Base-by-base conservation (phyloP, 2,329 filamentous ascomycete genomes). In the Colletotrichum paranaense region DNA sequence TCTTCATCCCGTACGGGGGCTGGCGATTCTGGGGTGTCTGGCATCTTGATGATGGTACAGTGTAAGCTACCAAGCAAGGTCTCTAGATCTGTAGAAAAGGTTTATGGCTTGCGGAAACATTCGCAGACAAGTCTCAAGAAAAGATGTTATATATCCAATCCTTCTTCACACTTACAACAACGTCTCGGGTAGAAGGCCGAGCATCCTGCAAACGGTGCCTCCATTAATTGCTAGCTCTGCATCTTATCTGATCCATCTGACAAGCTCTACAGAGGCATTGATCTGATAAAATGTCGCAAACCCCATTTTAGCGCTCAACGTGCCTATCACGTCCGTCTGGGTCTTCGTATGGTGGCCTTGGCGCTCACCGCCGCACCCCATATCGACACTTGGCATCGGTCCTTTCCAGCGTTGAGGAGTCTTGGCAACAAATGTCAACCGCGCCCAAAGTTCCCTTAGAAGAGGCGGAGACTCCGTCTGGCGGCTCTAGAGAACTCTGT, bases 221-320 rank as follows among this genome's bases (percentile, higher is more conserved):
- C 6, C 5, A 6, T 24, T 8, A 2, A 12, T n/a, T 16, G 14
- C 56, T 49, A 32, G 30, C 38, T 4, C 55, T 2, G 12, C 46
- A 67, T 67, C 65, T 67, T 67, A 67, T 62, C 56, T 62, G 56
- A 67, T 67, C 28, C 55, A 38, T 62, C 56, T 66, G 55, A 58
- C 38, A 49, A 42, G 56, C 32, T n/a, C 16, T 7, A 12, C 32
- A 35, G 11, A 35, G 9, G 11, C 11, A 12, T 14, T 67, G 65
- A 67, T 62, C 65, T 62, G 55, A 67, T 42, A 67, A 67, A 67
- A 67, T 30, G 22, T 67, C 28, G 28, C 56, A 38, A 59, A 59
- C 42, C 38, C 65, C 65, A 53, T 67, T 12, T 38, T 46, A 7
- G 58, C 24, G 58, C 58, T 9, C 35, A 1, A 4, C 12, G 22